Conservation (phyloP, 345 rosid genomes). For the Clausena lansium region DNA sequence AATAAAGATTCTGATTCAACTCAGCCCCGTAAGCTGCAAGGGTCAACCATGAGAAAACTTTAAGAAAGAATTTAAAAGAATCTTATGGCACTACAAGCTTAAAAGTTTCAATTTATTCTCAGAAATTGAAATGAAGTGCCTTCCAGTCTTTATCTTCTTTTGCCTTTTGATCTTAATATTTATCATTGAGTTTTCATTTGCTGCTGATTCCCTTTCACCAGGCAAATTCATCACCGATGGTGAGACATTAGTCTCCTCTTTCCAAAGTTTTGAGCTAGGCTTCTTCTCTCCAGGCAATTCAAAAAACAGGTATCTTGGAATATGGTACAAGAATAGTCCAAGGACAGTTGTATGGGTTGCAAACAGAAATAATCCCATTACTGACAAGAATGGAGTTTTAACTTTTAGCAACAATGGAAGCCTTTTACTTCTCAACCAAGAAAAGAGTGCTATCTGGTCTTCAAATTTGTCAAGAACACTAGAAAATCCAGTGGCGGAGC, state of each 20-base stretch:
- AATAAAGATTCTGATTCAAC: not conserved
- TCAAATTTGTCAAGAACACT: conserved; percentile 21
- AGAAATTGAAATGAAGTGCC: not conserved
- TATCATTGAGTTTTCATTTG: not conserved
- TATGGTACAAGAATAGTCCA: conserved; percentile 39
- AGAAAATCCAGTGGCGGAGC: conserved; percentile 28
- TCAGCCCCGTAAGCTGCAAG: not conserved
- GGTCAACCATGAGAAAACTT: not conserved
- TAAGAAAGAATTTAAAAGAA: not conserved
- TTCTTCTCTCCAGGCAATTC: conserved; percentile 26
- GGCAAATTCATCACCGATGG: conserved; percentile 18
- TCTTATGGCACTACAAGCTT: not conserved
- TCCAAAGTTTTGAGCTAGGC: conserved; percentile 27
- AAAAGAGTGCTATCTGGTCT: conserved; percentile 29
- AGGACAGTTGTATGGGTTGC: conserved; percentile 45
- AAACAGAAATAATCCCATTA: conserved; percentile 37
- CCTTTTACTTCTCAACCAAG: conserved; percentile 29
- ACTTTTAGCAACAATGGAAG: conserved; percentile 22
- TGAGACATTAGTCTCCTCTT: conserved; percentile 16
- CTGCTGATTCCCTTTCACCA: conserved; percentile 13
- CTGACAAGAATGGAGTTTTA: conserved; percentile 27
- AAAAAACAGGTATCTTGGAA: conserved; percentile 35
- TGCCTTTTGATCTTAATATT: not conserved
- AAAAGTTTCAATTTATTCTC: not conserved
- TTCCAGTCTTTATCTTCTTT: not conserved